Evolutionary conservation across 2,329 filamentous ascomycete genomes (phyloP).

Genomic region (Chrysoporthe puriensis): DNA sequence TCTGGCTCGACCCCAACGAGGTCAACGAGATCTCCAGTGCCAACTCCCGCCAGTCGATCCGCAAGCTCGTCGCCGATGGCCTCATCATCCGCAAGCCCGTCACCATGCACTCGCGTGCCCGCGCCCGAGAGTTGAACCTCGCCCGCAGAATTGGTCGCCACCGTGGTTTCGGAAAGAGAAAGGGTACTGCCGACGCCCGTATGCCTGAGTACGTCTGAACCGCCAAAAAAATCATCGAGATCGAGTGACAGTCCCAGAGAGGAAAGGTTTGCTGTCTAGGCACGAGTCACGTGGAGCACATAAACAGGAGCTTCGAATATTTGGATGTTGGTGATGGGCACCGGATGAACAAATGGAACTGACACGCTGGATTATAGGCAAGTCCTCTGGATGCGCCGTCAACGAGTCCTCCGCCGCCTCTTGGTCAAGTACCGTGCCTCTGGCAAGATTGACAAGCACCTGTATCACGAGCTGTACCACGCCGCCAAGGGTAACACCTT

Average conservation of each 20-base stretch:
- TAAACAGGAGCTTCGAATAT: constrained; percentile 19
- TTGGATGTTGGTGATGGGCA: neutral
- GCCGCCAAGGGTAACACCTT: constrained; percentile 99
- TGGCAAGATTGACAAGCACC: constrained; percentile 99
- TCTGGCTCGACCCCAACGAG: constrained; percentile 99
- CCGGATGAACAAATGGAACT: constrained; percentile 14
- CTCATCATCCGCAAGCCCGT: constrained; percentile 99
- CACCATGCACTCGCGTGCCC: constrained; percentile 98
- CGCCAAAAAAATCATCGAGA: neutral
- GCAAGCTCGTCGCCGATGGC: constrained; percentile 99
- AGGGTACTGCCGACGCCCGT: constrained; percentile 99
- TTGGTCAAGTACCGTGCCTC: constrained; percentile 99
- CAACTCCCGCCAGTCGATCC: constrained; percentile 99
- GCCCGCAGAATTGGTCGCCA: constrained; percentile 95
- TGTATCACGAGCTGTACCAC: constrained; percentile 99
- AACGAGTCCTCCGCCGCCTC: constrained; percentile 97
- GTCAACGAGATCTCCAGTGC: constrained; percentile 99
- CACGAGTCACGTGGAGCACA: constrained; percentile 1
- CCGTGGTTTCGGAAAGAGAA: constrained; percentile 99
- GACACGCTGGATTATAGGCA: constrained; percentile 63
- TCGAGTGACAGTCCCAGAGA: neutral
- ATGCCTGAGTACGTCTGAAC: constrained; percentile 84
- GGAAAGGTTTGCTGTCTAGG: constrained; percentile 5
- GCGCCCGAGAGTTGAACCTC: constrained; percentile 92
- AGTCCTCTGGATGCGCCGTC: constrained; percentile 99